Conservation (phyloP, 768 basidiomycete genomes). For the Cystoderma amianthinum region DNA sequence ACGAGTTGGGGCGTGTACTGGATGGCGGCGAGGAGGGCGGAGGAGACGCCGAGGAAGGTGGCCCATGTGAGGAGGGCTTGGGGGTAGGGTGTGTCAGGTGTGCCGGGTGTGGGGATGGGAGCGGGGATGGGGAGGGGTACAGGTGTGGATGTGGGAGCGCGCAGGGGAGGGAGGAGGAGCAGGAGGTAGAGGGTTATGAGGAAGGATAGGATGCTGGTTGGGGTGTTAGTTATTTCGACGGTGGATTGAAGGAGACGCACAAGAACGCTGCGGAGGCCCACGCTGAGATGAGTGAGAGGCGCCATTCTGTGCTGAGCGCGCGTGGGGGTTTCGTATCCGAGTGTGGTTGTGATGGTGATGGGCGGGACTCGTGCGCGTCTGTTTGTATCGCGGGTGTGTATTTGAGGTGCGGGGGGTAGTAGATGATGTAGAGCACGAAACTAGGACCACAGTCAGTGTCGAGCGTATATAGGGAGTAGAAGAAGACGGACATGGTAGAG, state of each 20-base stretch:
- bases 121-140: conserved; percentile 24
- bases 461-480: background rate
- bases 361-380: conserved; percentile 10
- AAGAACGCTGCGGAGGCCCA: conserved; percentile 69
- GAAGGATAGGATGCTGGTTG: conserved; percentile 41
- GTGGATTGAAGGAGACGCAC: conserved; percentile 37
- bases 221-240: background rate
- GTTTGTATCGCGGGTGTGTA: conserved; percentile 24
- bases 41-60: conserved; percentile 78
- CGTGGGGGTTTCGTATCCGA: conserved; percentile 39
- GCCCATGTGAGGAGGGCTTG: conserved; percentile 51
- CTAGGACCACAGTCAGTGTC: conserved; percentile 30
- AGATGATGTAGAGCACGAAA: conserved; percentile 84
- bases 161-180: conserved; percentile 22
- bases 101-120: conserved; percentile 24
- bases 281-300: conserved; percentile 66
- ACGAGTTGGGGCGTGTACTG: conserved; percentile 89
- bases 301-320: conserved; percentile 59
- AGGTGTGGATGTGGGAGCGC: conserved; percentile 3
- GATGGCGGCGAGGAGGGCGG: conserved; percentile 68
- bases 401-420: conserved; percentile 85
- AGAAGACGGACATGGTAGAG: conserved; percentile 63
- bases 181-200: conserved; percentile 62
- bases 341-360: conserved; percentile 21
- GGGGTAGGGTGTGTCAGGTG: conserved; percentile 22